Evolutionary conservation across 257 asterid species (phyloP), one percentile per base, ranked within the genome.

Genomic region (Ilex asprella): DNA sequence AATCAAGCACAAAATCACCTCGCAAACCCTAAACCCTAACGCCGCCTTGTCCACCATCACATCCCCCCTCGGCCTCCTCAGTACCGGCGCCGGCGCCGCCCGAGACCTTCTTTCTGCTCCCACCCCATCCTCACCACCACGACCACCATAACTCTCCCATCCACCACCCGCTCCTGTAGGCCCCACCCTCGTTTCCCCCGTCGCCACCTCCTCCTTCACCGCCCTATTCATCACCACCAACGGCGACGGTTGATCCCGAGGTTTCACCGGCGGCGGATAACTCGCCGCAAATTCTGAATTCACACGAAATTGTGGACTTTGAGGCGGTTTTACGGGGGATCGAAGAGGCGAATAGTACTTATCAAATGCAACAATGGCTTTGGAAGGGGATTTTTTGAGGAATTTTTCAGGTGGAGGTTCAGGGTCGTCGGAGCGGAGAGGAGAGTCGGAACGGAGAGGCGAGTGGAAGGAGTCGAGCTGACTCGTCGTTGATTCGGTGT

Each of bases 401-500:
- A 15, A n/a, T 1, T 68, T 59, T 57, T 73, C 68, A 29, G 75
- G 70, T 1, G 64, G 82, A 60, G 78, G 71, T 16, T 16, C 14
- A 0, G 88, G 88, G 39, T 86, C 95, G 73, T 88, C 95, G 69
- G 87, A 81, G 59, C 79, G 87, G 47, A 82, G 59, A 2, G 91
- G 95, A 2, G 97, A 86, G 6, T 81, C 83, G 69, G 21, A 84
- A 31, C 88, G 94, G 61, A 80, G 90, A 1, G 95, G 95, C 2
- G 98, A 86, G 78, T 88, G 94, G 70, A 80, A 91, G 0, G 91
- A 75, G 14, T 91, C 98, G 46, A 72, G 63, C 65, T 77, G 95
- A 73, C 96, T 88, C 55, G 83, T 61, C 41, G 78, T 79, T 56
- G 97, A 91, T 60, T 92, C 99, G 43, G 93, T 79, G 66, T 89